A percentile compares a stretch with the other conserved stretches of the same genome.
Evolutionary conservation across 75 land plant species (phyloP).

Genomic region (Selaginella tamariscina): DNA sequence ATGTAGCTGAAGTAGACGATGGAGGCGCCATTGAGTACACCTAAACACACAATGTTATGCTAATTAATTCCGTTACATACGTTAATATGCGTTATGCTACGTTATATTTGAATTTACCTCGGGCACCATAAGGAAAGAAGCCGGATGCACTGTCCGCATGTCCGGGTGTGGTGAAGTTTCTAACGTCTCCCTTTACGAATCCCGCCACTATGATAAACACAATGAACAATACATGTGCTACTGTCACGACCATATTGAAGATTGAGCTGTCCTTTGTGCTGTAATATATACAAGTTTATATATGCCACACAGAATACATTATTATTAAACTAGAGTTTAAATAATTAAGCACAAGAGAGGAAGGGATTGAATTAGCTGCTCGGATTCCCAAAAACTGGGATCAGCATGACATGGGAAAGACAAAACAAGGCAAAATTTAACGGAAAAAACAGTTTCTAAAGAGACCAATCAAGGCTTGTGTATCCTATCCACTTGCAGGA

Average conservation of each 20-base stretch:
- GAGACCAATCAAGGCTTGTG: not conserved
- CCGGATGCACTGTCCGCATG: conserved; percentile 30
- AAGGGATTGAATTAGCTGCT: not conserved
- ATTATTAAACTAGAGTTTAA: not conserved
- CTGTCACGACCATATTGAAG: conserved; percentile 67
- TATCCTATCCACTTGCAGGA: conserved; percentile 1
- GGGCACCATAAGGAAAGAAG: conserved; percentile 44
- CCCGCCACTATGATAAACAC: conserved; percentile 60
- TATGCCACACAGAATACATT: too few relatives aligned
- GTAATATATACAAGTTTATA: conserved; percentile 2
- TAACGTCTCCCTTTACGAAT: conserved; percentile 51
- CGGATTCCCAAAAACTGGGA: not conserved
- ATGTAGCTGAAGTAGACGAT: conserved; percentile 75
- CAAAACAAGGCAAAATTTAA: not conserved
- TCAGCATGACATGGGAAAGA: not conserved
- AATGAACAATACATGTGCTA: conserved; percentile 52
- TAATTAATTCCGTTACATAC: too few relatives aligned
- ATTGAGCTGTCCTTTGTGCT: conserved; percentile 75
- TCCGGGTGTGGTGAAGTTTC: conserved; percentile 41
- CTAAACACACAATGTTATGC: too few relatives aligned
- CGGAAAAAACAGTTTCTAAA: not conserved
- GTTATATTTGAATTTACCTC: too few relatives aligned
- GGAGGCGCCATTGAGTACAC: conserved; percentile 63
- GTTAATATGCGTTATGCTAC: too few relatives aligned
- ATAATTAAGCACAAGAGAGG: not conserved